Base-by-base conservation (phyloP, 305 asterid species). In the Plantago lanceolata region DNA sequence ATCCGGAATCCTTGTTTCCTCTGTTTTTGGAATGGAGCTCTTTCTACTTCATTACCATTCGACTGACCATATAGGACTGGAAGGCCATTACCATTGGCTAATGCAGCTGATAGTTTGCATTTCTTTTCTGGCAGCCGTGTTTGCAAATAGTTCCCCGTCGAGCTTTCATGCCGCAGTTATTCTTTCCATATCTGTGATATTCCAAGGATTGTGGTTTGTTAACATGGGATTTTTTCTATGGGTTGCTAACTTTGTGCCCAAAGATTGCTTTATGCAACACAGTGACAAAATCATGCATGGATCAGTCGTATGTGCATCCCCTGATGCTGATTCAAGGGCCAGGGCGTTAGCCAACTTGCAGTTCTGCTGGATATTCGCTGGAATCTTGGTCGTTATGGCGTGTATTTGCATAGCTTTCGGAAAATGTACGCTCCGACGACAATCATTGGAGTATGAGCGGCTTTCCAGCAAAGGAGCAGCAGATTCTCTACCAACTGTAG, bases 61-160 rank as follows among this genome's bases (percentile, higher is more conserved):
- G 24, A 73, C 90, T 4, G 90, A 89, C 70, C 94, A 85, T 43
- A 59, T 79, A 6, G 97, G 97, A 28, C 79, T 83, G 0, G 96
- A 89, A 78, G 97, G 97, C 19, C 96, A 89, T 66, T 89, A 89
- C 78, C 97, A 89, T 63, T 85, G 85, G 88, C 83, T 89, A 2
- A 77, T 87, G 79, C 94, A 89, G 74, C 79, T 89, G 20, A 77
- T 87, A 44, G 94, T 87, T 19, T 75, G 71, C 52, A 71, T 71
- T 44, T 83, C 97, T 14, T 70, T 89, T 59, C 53, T 81, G 24
- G 77, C 94, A 35, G 73, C 90, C 19, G 11, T 82, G 14, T 70
- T 45, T 21, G 82, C 81, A 2, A 74, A 83, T 56, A 28, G 63
- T 48, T 74, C 61, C 61, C 84, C 94, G 0, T 45, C 81, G 45